A percentile compares a stretch with the other conserved stretches of the same genome.
Evolutionary conservation across 2,329 filamentous ascomycete species (phyloP).

Genomic region (Pseudogymnoascus sp.): DNA sequence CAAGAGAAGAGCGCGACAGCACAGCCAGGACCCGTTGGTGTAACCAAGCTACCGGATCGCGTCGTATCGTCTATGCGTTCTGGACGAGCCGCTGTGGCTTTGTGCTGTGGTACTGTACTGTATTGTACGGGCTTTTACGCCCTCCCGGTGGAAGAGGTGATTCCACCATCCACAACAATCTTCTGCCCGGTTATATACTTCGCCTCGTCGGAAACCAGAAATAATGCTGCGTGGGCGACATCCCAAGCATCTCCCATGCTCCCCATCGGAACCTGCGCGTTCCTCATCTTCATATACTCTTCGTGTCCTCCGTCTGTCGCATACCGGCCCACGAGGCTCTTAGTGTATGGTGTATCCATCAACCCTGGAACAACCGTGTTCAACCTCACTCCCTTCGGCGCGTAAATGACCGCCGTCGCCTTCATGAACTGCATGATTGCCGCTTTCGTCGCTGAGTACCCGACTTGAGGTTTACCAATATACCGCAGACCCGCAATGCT

Average conservation of each 20-base stretch:
- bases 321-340: slow-evolving; percentile 37
- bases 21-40: too few relatives aligned
- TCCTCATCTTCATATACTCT: slow-evolving; percentile 43
- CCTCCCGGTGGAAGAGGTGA: slow-evolving; percentile 23
- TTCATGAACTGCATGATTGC: slow-evolving; percentile 44
- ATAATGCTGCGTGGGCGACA: slow-evolving; percentile 48
- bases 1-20: too few relatives aligned
- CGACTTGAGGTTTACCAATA: slow-evolving; percentile 43
- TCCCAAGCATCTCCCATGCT: slow-evolving; percentile 53
- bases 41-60: too few relatives aligned
- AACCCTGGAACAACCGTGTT: slow-evolving; percentile 49
- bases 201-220: slow-evolving; percentile 49
- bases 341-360: slow-evolving; percentile 48
- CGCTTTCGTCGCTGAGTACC: slow-evolving; percentile 44
- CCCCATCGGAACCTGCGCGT: slow-evolving; percentile 51
- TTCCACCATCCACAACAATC: slow-evolving; percentile 42
- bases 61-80: too few relatives aligned
- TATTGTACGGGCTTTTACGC: neutral
- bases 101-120: too few relatives aligned
- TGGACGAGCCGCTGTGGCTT: too few relatives aligned
- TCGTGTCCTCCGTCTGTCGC: slow-evolving; percentile 35
- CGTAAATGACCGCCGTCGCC: slow-evolving; percentile 42
- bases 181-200: slow-evolving; percentile 52
- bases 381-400: slow-evolving; percentile 37
- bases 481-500: slow-evolving; percentile 47